Evolutionary conservation across 78 protist species (phyloP).

Genomic region (Dictyostelium discoideum): dicty_2.7 NC_007090.3:2426501-2427000

Average conservation of each 20-base stretch:
- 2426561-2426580: too few species aligned
- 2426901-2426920: background rate
- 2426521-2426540: too few species aligned
- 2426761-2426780: background rate
- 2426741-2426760: background rate
- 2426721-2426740: too few species aligned
- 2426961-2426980: slow-evolving; percentile 1
- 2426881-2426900: slow-evolving; percentile 33
- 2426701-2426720: background rate
- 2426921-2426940: background rate
- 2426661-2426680: too few species aligned
- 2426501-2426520: background rate
- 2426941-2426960: background rate
- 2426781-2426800: background rate
- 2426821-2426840: background rate
- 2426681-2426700: background rate
- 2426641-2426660: too few species aligned
- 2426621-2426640: too few species aligned
- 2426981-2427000: background rate
- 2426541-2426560: too few species aligned
- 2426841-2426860: background rate
- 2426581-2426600: too few species aligned
- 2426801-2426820: slow-evolving; percentile 18
- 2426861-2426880: background rate
- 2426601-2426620: too few species aligned